A percentile compares a stretch with the other conserved stretches of the same genome.
Evolutionary conservation across 805 yeast species (phyloP).

Genomic region (Saturnispora ahearnii): DNA sequence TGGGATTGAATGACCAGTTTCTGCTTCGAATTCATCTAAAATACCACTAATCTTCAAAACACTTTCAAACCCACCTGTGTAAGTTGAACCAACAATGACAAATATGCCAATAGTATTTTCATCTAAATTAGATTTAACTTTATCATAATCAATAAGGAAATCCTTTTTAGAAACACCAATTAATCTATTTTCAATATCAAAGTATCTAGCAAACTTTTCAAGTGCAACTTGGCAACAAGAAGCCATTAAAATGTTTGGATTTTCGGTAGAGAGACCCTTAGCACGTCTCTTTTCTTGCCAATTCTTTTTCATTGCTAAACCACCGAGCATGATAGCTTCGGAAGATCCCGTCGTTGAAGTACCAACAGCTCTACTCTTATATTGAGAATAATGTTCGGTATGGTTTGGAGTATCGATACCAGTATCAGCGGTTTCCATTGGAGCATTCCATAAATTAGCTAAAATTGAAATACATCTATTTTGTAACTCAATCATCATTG

Average conservation of each 20-base stretch:
- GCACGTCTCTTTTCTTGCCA: conserved; percentile 68
- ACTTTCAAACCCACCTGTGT: conserved; percentile 86
- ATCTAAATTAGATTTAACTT: conserved; percentile 59
- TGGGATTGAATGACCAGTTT: conserved; percentile 60
- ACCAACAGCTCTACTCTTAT: conserved; percentile 48
- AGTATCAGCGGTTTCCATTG: conserved; percentile 22
- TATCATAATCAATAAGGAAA: conserved; percentile 53
- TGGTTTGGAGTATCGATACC: conserved; percentile 14
- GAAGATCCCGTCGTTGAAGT: conserved; percentile 92
- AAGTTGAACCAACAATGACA: conserved; percentile 85
- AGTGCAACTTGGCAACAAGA: conserved; percentile 89
- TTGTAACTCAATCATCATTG: conserved; percentile 71
- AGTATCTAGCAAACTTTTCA: conserved; percentile 89
- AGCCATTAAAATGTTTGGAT: conserved; percentile 87
- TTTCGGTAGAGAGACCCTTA: conserved; percentile 47
- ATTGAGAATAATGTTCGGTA: conserved; percentile 2
- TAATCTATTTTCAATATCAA: conserved; percentile 80
- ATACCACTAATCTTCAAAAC: conserved; percentile 52
- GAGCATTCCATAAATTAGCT: conserved; percentile 76
- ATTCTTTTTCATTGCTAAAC: conserved; percentile 80
- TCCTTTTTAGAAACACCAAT: conserved; percentile 57
- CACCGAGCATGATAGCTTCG: conserved; percentile 91
- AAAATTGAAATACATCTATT: conserved; percentile 75
- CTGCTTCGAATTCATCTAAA: conserved; percentile 60
- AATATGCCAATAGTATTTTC: conserved; percentile 90